These are phyloP conservation scores for Pontederia paniculata DNA, from an alignment of 176 grass and related monocot species.

Conservation along the genomic window DNA sequence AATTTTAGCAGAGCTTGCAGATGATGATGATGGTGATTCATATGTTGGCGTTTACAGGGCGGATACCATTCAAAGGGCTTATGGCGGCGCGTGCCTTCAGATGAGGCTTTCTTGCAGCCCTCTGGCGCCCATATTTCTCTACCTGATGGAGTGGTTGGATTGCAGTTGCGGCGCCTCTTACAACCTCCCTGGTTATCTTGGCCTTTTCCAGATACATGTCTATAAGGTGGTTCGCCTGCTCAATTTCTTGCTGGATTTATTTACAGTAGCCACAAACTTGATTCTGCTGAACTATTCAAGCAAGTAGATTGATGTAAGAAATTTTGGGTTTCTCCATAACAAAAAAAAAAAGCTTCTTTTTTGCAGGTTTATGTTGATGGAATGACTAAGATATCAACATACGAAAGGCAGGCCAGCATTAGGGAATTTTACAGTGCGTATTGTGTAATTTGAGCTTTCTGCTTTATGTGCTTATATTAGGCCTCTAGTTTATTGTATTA, in stretches of 20 bases:
- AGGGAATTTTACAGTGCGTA: conserved; percentile 78
- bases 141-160: conserved; percentile 95
- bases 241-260: too few species aligned
- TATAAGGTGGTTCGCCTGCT: conserved; percentile 45
- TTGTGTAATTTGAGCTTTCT: too few species aligned
- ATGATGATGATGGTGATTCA: neutral
- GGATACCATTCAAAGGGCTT: conserved; percentile 69
- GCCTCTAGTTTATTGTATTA: neutral
- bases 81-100: conserved; percentile 88
- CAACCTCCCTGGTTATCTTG: conserved; percentile 76
- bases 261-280: too few species aligned
- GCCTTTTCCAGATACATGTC: conserved; percentile 84
- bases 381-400: conserved; percentile 65
- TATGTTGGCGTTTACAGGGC: conserved; percentile 35
- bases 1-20: neutral
- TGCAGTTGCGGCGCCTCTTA: conserved; percentile 56
- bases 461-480: neutral
- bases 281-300: too few species aligned
- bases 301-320: too few species aligned
- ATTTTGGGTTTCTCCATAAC: too few species aligned
- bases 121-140: conserved; percentile 85
- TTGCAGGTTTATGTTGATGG: conserved; percentile 89
- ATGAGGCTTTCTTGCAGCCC: conserved; percentile 91
- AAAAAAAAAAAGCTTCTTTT: neutral
- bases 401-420: conserved; percentile 79